Base-by-base conservation (phyloP, 805 yeast genomes). In the Metschnikowia picachoensis region DNA sequence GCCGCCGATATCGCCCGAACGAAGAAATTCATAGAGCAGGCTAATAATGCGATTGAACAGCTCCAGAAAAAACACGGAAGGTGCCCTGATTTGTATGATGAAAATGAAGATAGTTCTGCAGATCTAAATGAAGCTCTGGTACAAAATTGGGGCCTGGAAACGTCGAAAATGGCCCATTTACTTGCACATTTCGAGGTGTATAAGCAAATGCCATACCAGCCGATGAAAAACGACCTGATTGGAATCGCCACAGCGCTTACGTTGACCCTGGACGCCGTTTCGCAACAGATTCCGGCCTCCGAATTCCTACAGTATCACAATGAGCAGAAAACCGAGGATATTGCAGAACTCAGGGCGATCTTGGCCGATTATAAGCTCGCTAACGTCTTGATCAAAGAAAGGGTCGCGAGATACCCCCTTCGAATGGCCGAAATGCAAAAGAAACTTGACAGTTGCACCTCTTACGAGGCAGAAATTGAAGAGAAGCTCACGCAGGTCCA, bases 191-290 rank as follows among this genome's bases (percentile, higher is more conserved):
- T 47, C 29, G 57, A 50, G 17, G 52, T 46, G 5, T 53, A 47
- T 33, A 35, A 37, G 17, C 45, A 40, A 33, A 51, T 55, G 32
- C 55, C 59, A 4, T 55, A 53, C 34, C 35, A 44, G 31, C 48
- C 57, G 13, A 47, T 45, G 46, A 55, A 53, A 35, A 53, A 49
- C 44, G 59, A 55, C 28, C 56, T 51, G 56, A 55, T 55, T 13
- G 59, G 57, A n/a, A 55, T 55, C 16, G 59, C 57, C 27, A 48
- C 52, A 12, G 59, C 57, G 10, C 49, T 53, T 14, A 49, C 48
- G 8, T 29, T 49, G 31, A 51, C 55, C 27, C 46, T 36, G 43
- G 44, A 38, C 8, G 50, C 54, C 4, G 57, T 55, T 2, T 14
- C 30, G 6, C 50, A 51, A 27, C 57, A 55, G 14, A 33, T 33